A percentile compares a stretch with the other conserved stretches of the same genome.
Conservation (phyloP, 495 filamentous ascomycete genomes). For the Collariella sp. region DNA sequence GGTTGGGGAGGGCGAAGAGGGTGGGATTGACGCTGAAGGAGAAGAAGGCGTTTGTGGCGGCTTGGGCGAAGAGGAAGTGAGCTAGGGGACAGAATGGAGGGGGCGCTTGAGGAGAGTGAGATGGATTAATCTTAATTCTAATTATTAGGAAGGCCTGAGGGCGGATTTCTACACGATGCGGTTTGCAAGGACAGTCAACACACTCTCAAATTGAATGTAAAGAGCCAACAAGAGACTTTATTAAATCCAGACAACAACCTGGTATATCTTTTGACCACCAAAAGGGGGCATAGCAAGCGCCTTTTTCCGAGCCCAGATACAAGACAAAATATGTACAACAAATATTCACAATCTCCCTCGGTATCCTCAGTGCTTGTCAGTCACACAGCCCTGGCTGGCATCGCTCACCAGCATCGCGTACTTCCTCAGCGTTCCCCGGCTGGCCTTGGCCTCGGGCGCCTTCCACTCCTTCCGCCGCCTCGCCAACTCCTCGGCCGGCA, state of each 20-base stretch:
- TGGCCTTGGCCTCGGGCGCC: conserved; percentile 57
- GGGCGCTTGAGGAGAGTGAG: too few relatives aligned
- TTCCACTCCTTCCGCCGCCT: conserved; percentile 55
- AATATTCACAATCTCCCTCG: neutral
- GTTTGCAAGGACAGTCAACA: neutral
- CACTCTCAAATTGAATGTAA: neutral
- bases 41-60: conserved; percentile 71
- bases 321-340: conserved; percentile 10
- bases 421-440: conserved; percentile 67
- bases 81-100: too few relatives aligned
- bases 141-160: too few relatives aligned
- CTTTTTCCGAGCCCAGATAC: conserved; percentile 7
- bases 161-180: neutral
- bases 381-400: conserved; percentile 74
- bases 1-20: conserved; percentile 82
- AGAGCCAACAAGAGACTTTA: neutral
- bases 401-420: conserved; percentile 63
- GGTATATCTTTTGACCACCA: neutral
- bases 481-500: conserved; percentile 55
- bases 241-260: neutral
- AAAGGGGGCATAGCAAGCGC: conserved; percentile 1
- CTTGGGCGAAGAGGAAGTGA: conserved; percentile 37
- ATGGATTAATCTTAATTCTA: too few relatives aligned
- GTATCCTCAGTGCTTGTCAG: conserved; percentile 40
- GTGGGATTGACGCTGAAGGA: conserved; percentile 75